Conservation (phyloP, 2,329 filamentous ascomycete species). For the Fusarium coicis region DNA sequence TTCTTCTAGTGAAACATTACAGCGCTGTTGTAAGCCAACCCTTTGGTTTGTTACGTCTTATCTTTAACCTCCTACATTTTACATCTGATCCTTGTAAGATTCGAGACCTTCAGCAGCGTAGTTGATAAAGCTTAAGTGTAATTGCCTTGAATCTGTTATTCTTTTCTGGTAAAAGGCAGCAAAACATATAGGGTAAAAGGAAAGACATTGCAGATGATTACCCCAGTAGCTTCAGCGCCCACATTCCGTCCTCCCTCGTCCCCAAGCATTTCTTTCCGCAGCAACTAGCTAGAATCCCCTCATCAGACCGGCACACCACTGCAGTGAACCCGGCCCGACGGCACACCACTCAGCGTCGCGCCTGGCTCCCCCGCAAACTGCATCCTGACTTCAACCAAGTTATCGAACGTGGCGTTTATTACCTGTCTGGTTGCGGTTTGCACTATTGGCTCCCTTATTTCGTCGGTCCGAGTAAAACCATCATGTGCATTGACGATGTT, state of each 20-base stretch:
- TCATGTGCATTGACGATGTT: not conserved
- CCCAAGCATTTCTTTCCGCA: not conserved
- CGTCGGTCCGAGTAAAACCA: not conserved
- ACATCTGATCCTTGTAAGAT: too few relatives aligned
- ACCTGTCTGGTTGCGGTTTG: not conserved
- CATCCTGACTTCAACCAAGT: not conserved
- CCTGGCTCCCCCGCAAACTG: not conserved
- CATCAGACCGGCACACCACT: not conserved
- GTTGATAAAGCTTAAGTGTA: too few relatives aligned
- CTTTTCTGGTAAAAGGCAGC: too few relatives aligned
- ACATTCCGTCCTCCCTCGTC: not conserved
- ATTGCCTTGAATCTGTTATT: accelerated
- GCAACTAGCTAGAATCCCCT: not conserved
- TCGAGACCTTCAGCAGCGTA: not conserved
- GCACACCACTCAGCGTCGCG: not conserved
- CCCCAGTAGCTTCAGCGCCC: not conserved
- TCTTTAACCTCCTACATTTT: too few relatives aligned
- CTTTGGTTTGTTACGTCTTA: too few relatives aligned
- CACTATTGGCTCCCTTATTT: not conserved
- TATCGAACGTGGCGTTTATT: not conserved
- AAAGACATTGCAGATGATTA: not conserved
- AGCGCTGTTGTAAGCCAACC: not conserved
- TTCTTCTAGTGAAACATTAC: accelerated
- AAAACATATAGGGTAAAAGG: too few relatives aligned
- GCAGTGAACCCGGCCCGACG: not conserved